Conservation (phyloP, 2,329 filamentous ascomycete species). For the Mariannaea sp. region DNA sequence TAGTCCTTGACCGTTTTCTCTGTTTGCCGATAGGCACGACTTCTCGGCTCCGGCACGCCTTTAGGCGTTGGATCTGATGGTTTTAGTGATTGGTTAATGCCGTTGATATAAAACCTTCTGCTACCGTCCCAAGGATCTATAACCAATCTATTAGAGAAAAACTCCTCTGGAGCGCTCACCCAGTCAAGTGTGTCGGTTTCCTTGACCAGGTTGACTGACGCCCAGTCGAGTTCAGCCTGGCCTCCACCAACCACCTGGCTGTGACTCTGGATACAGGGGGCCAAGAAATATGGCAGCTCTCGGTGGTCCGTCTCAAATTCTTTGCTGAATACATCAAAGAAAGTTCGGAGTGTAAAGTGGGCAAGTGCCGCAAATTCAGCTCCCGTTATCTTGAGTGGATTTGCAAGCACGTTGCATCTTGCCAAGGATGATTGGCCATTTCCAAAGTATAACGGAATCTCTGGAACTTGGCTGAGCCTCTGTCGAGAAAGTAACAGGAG, state of each 20-base stretch:
- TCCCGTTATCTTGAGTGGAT: slow-evolving; percentile 49
- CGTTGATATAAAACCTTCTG: slow-evolving; percentile 62
- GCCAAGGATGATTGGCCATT: slow-evolving; percentile 64
- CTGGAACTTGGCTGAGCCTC: slow-evolving; percentile 65
- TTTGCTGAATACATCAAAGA: slow-evolving; percentile 89
- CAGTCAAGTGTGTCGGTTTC: slow-evolving; percentile 44
- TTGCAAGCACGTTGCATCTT: slow-evolving; percentile 50
- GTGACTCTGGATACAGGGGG: slow-evolving; percentile 54
- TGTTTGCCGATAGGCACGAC: slow-evolving; percentile 48
- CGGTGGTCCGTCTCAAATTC: slow-evolving; percentile 66
- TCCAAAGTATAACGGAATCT: slow-evolving; percentile 75
- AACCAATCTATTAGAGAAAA: slow-evolving; percentile 59
- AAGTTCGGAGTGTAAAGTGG: slow-evolving; percentile 75
- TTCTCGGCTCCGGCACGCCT: slow-evolving; percentile 53
- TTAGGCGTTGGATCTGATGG: slow-evolving; percentile 69
- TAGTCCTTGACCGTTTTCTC: slow-evolving; percentile 78
- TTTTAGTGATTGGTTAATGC: slow-evolving; percentile 61
- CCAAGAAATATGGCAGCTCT: slow-evolving; percentile 83
- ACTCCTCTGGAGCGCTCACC: slow-evolving; percentile 51
- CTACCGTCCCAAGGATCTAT: slow-evolving; percentile 66
- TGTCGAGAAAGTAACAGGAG: slow-evolving; percentile 73
- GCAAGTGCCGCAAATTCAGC: slow-evolving; percentile 61
- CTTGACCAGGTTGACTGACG: slow-evolving; percentile 51
- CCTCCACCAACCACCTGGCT: neutral
- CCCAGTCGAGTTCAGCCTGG: slow-evolving; percentile 63